Evolutionary conservation across 345 rosid genomes (phyloP).

Genomic region (Cardiospermum halicacabum): DNA sequence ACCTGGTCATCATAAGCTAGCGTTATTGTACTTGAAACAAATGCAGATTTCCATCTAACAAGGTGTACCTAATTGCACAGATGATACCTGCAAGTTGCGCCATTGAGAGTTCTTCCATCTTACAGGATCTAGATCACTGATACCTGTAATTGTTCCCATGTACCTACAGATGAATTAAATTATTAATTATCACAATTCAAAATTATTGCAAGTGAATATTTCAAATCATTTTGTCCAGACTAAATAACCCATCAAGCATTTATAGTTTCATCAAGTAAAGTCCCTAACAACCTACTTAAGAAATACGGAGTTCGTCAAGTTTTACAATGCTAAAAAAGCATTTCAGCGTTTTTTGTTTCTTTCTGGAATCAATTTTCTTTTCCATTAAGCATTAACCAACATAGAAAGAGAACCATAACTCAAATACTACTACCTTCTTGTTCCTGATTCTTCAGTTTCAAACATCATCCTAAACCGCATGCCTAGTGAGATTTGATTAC

Average conservation of each 20-base stretch:
- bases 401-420: neutral
- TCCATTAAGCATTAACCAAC: neutral
- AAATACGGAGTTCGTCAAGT: neutral
- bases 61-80: neutral
- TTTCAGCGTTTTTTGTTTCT: neutral
- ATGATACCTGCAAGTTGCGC: conserved; percentile 81
- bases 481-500: conserved; percentile 77
- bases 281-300: neutral
- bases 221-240: conserved; percentile 1
- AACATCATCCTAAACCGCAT: conserved; percentile 98
- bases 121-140: conserved; percentile 79
- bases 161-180: conserved; percentile 46
- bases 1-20: conserved; percentile 42
- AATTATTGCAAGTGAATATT: conserved; percentile 3
- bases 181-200: neutral
- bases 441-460: conserved; percentile 94
- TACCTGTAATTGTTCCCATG: conserved; percentile 93
- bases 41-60: neutral
- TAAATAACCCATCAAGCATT: conserved; percentile 5
- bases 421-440: conserved; percentile 43
- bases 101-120: conserved; percentile 97
- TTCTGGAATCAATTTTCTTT: neutral
- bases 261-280: neutral
- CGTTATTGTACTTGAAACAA: conserved; percentile 1
- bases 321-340: neutral